phyloP scores from a whole-genome alignment of 495 filamentous ascomycete species.

The Podospora fimiseda region DNA sequence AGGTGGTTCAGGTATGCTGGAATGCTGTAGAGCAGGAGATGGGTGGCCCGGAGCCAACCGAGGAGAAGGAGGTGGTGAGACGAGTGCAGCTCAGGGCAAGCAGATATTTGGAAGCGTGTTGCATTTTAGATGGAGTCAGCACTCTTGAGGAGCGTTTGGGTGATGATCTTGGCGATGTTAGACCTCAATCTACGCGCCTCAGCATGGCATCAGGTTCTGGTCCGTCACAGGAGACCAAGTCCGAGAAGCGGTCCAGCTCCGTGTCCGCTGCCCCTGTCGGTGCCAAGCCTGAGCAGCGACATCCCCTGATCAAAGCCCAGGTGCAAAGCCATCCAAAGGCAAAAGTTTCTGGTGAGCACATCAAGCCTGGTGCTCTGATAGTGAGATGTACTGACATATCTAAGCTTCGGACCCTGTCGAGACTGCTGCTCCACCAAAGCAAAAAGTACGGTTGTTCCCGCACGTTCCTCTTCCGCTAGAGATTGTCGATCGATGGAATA shows the following conservation, averaged over 20 bases:
- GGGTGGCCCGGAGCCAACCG: conserved; percentile 26
- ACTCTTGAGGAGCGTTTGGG: conserved; percentile 40
- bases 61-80: conserved; percentile 37
- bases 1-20: conserved; percentile 73
- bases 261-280: neutral
- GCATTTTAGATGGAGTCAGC: conserved; percentile 45
- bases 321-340: too few relatives aligned
- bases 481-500: conserved; percentile 64
- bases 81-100: conserved; percentile 36
- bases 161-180: conserved; percentile 29
- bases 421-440: conserved; percentile 13
- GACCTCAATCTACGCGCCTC: conserved; percentile 7
- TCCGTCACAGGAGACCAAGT: conserved; percentile 13
- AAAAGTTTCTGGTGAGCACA: too few relatives aligned
- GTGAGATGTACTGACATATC: neutral
- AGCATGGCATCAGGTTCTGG: conserved; percentile 7
- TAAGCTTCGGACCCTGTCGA: neutral
- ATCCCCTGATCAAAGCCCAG: neutral
- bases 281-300: neutral
- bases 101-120: conserved; percentile 45
- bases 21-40: conserved; percentile 67
- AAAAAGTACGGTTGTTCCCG: conserved; percentile 45
- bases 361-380: too few relatives aligned
- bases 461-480: conserved; percentile 51
- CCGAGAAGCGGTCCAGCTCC: neutral